A percentile compares a stretch with the other conserved stretches of the same genome.
phyloP scores from a whole-genome alignment of 2,329 filamentous ascomycete species.

The Verticillium isaacii region DNA sequence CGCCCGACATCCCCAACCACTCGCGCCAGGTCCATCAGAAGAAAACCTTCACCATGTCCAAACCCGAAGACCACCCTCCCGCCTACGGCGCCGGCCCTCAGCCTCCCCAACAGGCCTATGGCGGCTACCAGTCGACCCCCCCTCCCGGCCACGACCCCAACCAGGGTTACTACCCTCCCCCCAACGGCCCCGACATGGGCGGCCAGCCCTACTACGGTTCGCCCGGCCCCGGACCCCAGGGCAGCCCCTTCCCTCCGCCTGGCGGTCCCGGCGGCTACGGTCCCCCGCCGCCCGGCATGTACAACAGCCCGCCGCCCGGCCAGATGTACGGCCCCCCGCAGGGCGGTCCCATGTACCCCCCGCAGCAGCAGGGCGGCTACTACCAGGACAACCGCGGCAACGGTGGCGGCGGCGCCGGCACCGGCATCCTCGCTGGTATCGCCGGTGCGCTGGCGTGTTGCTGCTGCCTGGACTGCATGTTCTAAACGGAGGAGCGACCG shows the following conservation, averaged over 20 bases:
- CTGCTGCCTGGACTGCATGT: conserved; percentile 54
- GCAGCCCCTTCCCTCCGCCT: conserved; percentile 13
- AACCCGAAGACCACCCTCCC: conserved; percentile 43
- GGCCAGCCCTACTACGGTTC: conserved; percentile 13
- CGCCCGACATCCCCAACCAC: not conserved
- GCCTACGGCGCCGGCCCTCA: conserved; percentile 36
- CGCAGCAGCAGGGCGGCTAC: conserved; percentile 20
- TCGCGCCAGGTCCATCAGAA: not conserved
- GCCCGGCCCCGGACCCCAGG: conserved; percentile 19
- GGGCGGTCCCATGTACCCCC: conserved; percentile 16
- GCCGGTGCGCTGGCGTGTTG: conserved; percentile 51
- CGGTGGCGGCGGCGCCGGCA: conserved; percentile 21
- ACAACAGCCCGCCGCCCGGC: conserved; percentile 22
- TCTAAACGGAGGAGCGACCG: conserved; percentile 28
- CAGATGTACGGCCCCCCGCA: conserved; percentile 21
- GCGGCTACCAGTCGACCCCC: conserved; percentile 31
- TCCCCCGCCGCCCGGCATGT: conserved; percentile 9
- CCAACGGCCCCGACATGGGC: conserved; percentile 2
- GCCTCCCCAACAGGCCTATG: conserved; percentile 38
- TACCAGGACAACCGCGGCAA: conserved; percentile 20
- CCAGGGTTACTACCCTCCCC: conserved; percentile 18
- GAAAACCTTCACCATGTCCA: conserved; percentile 29
- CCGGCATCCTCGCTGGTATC: conserved; percentile 38
- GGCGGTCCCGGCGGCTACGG: conserved; percentile 6
- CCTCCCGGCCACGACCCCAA: conserved; percentile 8